Conservation (phyloP, 2,329 filamentous ascomycete genomes). For the Colletotrichum plurivorum region DNA sequence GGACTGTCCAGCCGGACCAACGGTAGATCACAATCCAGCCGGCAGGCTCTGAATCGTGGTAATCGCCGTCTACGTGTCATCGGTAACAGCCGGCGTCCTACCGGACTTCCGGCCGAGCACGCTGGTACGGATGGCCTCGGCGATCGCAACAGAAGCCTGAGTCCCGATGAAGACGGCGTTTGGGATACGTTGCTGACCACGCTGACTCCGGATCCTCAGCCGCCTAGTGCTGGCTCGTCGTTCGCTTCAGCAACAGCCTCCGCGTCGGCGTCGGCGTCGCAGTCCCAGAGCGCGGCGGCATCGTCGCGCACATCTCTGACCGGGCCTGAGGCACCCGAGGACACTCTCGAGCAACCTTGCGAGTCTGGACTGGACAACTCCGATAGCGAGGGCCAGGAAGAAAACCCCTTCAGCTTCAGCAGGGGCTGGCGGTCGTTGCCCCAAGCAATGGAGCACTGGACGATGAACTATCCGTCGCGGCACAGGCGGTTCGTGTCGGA, state of each 20-base stretch:
- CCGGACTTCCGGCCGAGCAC: slow-evolving; percentile 20
- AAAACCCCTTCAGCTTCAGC: slow-evolving; percentile 1
- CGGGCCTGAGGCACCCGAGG: slow-evolving; percentile 54
- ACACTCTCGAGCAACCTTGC: slow-evolving; percentile 58
- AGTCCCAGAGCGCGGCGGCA: slow-evolving; percentile 57
- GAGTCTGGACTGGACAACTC: slow-evolving; percentile 70
- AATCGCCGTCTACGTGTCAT: slow-evolving; percentile 8
- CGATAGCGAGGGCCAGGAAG: slow-evolving; percentile 62
- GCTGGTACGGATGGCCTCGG: slow-evolving; percentile 78
- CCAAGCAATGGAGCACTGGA: slow-evolving; percentile 23
- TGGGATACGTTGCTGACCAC: slow-evolving; percentile 89
- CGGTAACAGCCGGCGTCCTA: neutral
- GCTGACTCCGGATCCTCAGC: slow-evolving; percentile 84
- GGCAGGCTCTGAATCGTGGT: neutral
- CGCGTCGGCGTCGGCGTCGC: slow-evolving; percentile 56
- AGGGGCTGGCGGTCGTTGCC: slow-evolving; percentile 11
- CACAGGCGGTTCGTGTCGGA: slow-evolving; percentile 38
- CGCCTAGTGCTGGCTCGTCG: slow-evolving; percentile 85
- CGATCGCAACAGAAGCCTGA: slow-evolving; percentile 87
- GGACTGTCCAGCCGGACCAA: slow-evolving; percentile 12
- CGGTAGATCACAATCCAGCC: neutral
- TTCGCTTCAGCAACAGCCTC: slow-evolving; percentile 78
- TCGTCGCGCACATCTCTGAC: slow-evolving; percentile 65
- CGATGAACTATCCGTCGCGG: slow-evolving; percentile 40
- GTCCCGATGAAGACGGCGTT: slow-evolving; percentile 74